Conservation (phyloP, 345 rosid species). For the Adansonia digitata region DNA sequence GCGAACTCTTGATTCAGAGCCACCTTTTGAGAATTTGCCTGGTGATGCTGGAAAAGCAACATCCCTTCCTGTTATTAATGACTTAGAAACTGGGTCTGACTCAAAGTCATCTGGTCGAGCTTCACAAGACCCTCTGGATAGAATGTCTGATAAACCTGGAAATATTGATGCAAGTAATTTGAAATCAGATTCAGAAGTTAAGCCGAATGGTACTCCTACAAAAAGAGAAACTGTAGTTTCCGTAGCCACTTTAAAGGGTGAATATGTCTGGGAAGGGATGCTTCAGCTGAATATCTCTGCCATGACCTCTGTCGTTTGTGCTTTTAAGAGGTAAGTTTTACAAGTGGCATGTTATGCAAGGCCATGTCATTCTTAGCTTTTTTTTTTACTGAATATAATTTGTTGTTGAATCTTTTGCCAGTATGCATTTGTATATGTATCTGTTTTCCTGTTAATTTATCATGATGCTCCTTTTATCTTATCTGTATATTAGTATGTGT, state of each 20-base stretch:
- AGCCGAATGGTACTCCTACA: slow-evolving; percentile 17
- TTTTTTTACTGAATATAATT: background rate
- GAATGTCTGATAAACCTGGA: slow-evolving; percentile 26
- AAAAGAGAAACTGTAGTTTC: slow-evolving; percentile 21
- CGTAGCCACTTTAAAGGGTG: slow-evolving; percentile 33
- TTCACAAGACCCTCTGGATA: slow-evolving; percentile 24
- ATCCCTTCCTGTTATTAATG: slow-evolving; percentile 35
- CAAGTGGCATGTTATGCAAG: background rate
- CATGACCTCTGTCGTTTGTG: slow-evolving; percentile 46
- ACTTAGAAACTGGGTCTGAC: slow-evolving; percentile 24
- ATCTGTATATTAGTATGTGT: background rate
- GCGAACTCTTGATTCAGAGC: slow-evolving; percentile 87
- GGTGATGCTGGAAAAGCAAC: slow-evolving; percentile 34
- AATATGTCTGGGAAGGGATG: slow-evolving; percentile 70
- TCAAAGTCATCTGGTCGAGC: slow-evolving; percentile 37
- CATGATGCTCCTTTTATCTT: background rate
- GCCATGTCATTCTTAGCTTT: background rate
- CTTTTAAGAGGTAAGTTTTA: slow-evolving; percentile 63
- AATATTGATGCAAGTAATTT: slow-evolving; percentile 16
- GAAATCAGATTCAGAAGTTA: slow-evolving; percentile 21
- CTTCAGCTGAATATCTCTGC: slow-evolving; percentile 58
- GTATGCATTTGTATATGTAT: background rate
- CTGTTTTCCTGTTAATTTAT: background rate
- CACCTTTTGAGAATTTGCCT: slow-evolving; percentile 68
- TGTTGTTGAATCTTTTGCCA: background rate